A percentile compares a stretch with the other conserved stretches of the same genome.
Evolutionary conservation across 306 rosid species (phyloP).

Genomic region (Abrus pulchellus): DNA sequence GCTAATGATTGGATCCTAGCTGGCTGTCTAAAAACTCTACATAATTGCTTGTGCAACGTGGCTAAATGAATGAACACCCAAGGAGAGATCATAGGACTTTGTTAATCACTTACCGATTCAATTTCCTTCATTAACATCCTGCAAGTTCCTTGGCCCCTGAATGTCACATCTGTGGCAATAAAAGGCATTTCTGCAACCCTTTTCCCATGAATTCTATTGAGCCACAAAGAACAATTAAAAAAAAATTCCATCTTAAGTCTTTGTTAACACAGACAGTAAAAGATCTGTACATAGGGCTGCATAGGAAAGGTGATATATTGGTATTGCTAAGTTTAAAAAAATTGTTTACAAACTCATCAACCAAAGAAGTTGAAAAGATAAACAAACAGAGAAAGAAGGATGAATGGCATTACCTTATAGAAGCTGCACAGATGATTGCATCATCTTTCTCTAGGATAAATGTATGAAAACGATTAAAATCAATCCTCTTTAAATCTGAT

Average conservation of each 20-base stretch:
- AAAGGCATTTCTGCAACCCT: conserved; percentile 58
- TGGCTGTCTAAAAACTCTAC: neutral
- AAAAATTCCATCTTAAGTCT: neutral
- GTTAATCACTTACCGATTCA: conserved; percentile 53
- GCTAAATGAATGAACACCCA: neutral
- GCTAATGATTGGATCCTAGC: neutral
- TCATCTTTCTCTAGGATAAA: conserved; percentile 55
- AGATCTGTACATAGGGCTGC: neutral
- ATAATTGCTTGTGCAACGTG: neutral
- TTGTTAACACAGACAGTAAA: neutral
- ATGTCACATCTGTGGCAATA: conserved; percentile 42
- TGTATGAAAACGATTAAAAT: conserved; percentile 53
- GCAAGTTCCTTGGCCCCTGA: conserved; percentile 47
- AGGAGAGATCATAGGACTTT: neutral
- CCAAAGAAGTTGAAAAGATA: neutral
- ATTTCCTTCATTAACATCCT: conserved; percentile 34
- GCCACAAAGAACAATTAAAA: conserved; percentile 20
- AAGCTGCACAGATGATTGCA: conserved; percentile 52
- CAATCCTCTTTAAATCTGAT: conserved; percentile 46
- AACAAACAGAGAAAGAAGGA: neutral
- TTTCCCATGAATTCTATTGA: conserved; percentile 49
- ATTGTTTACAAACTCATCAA: conserved; percentile 11
- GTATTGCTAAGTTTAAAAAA: neutral
- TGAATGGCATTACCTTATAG: conserved; percentile 52
- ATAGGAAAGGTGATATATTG: neutral